Percentiles rank a stretch among this genome's conserved stretches.
phyloP scores from a whole-genome alignment of 2,329 filamentous ascomycete genomes.

The Thyridium curvatum region DNA sequence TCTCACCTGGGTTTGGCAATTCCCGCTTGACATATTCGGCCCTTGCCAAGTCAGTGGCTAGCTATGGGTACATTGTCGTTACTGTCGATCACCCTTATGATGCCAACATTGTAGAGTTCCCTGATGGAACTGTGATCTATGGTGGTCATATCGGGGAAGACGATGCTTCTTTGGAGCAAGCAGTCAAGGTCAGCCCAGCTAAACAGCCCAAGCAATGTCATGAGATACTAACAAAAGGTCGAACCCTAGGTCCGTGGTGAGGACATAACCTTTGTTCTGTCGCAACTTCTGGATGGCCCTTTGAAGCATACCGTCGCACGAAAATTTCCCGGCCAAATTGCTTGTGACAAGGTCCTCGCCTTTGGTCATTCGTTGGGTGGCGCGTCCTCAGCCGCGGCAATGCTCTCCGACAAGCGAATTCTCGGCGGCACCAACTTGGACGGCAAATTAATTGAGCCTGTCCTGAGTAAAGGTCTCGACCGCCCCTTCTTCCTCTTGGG shows the following conservation, averaged over 20 bases:
- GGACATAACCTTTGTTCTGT: constrained; percentile 12
- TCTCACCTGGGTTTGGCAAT: constrained; percentile 13
- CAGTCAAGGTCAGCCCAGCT: no score
- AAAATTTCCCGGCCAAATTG: no score
- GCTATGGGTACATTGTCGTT: constrained; percentile 31
- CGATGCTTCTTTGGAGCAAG: no score
- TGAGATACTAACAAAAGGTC: no score
- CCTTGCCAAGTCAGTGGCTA: constrained; percentile 30
- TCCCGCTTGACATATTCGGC: constrained; percentile 23
- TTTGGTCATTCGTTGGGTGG: constrained; percentile 27
- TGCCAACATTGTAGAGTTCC: constrained; percentile 31
- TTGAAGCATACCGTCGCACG: constrained; percentile 1
- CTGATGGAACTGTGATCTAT: constrained; percentile 22
- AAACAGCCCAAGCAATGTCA: no score
- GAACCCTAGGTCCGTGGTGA: background rate
- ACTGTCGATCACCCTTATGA: constrained; percentile 38
- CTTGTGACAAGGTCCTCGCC: constrained; percentile 12
- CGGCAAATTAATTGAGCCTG: no score
- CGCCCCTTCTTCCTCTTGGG: no score
- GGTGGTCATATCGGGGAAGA: constrained; percentile 11
- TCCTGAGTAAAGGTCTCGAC: no score
- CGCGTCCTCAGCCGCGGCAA: constrained; percentile 18
- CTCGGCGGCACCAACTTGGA: no score
- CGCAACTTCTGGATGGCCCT: constrained; percentile 5
- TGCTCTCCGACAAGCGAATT: no score